These are phyloP conservation scores for Cercospora sp. DNA, from an alignment of 2,329 filamentous ascomycete species.

Conservation along the genomic window DNA sequence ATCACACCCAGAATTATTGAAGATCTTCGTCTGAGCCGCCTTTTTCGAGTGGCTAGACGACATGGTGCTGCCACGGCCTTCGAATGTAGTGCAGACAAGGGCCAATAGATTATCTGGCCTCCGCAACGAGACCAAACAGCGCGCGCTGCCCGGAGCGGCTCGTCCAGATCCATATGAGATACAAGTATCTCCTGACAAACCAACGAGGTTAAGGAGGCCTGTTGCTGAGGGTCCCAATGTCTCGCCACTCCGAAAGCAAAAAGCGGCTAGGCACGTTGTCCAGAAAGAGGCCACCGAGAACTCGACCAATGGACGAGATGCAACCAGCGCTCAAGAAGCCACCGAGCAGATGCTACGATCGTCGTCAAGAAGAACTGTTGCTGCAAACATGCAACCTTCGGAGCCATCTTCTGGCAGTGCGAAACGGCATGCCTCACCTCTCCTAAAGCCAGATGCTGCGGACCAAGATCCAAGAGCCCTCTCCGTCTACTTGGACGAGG, in stretches of 20 bases:
- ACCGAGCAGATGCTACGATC: background rate
- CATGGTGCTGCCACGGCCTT: background rate
- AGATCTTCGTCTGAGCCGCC: background rate
- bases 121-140: no score
- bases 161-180: no score
- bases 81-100: no score
- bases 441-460: background rate
- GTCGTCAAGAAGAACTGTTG: background rate
- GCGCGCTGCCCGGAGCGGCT: no score
- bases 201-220: no score
- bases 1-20: no score
- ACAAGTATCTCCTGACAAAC: no score
- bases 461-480: background rate
- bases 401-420: slow-evolving; percentile 1
- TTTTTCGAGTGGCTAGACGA: background rate
- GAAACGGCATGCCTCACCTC: background rate
- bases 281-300: background rate
- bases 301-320: background rate
- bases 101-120: no score
- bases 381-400: background rate
- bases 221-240: background rate
- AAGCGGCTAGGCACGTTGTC: background rate
- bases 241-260: background rate
- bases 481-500: background rate
- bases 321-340: background rate